phyloP scores from a whole-genome alignment of 148 eudicot species.

The Rhododendron henanense region DNA sequence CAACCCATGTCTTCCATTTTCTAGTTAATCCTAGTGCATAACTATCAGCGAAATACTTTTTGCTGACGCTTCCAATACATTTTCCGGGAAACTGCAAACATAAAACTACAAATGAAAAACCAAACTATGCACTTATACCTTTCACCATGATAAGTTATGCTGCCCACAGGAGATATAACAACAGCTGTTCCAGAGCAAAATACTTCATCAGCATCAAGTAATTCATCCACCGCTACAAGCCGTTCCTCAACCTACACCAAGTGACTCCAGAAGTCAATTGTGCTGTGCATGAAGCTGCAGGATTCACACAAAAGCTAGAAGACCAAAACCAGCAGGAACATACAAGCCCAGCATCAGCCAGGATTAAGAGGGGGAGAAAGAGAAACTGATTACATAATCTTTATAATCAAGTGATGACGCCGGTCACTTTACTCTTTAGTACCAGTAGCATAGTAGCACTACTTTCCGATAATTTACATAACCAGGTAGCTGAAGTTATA shows the following conservation, averaged over 20 bases:
- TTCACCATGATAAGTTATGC: constrained; percentile 74
- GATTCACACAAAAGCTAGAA: constrained; percentile 17
- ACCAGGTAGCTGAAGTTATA: background rate
- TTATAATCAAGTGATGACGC: constrained; percentile 60
- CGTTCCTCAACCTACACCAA: constrained; percentile 32
- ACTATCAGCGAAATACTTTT: background rate
- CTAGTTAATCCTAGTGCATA: background rate
- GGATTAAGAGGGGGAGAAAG: background rate
- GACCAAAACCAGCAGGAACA: background rate
- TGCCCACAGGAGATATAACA: constrained; percentile 94
- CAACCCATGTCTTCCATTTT: background rate
- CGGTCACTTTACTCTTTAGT: background rate
- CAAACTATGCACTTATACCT: constrained; percentile 54
- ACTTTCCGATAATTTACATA: background rate
- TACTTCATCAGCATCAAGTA: constrained; percentile 96
- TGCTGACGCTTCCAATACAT: background rate
- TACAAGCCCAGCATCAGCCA: background rate
- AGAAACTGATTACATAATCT: background rate
- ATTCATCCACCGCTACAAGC: constrained; percentile 69
- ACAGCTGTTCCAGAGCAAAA: constrained; percentile 98
- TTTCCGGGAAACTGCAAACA: background rate
- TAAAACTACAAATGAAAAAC: background rate
- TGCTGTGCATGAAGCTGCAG: background rate
- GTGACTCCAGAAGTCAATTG: background rate
- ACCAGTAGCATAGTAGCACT: background rate